A percentile compares a stretch with the other conserved stretches of the same genome.
These are phyloP conservation scores for Blastomyces gilchristii DNA, from an alignment of 2,329 filamentous ascomycete species.

Conservation along the genomic window DNA sequence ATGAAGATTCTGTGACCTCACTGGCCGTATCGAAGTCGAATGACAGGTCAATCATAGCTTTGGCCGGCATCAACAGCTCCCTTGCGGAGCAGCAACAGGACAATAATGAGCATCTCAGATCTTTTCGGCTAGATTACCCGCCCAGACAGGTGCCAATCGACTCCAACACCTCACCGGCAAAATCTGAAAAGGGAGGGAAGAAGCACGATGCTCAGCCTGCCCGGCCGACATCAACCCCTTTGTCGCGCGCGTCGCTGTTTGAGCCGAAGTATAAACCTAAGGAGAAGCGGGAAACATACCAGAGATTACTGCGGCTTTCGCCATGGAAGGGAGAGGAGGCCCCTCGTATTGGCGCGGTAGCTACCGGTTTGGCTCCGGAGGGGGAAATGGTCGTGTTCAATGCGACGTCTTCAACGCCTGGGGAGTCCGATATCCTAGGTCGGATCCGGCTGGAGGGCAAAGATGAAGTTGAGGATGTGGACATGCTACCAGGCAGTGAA, in stretches of 20 bases:
- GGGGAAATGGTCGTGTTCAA: slow-evolving; percentile 75
- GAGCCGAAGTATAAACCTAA: slow-evolving; percentile 28
- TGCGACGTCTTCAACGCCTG: slow-evolving; percentile 46
- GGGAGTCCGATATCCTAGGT: slow-evolving; percentile 43
- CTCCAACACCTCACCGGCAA: slow-evolving; percentile 19
- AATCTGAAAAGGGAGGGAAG: slow-evolving; percentile 28
- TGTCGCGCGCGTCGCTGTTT: slow-evolving; percentile 46
- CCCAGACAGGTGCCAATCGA: slow-evolving; percentile 31
- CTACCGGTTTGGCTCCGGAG: slow-evolving; percentile 64
- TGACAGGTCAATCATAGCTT: slow-evolving; percentile 44
- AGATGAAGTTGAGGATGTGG: slow-evolving; percentile 43
- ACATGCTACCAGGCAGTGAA: slow-evolving; percentile 25
- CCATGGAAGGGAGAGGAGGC: slow-evolving; percentile 43
- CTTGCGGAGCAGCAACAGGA: slow-evolving; percentile 60
- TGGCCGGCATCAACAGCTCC: slow-evolving; percentile 78
- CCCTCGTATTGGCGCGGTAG: slow-evolving; percentile 62
- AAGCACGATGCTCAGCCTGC: slow-evolving; percentile 33
- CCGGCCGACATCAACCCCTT: slow-evolving; percentile 17
- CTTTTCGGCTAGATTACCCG: slow-evolving; percentile 55
- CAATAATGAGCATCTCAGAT: slow-evolving; percentile 74
- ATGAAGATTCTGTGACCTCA: slow-evolving; percentile 83
- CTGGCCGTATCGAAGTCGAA: slow-evolving; percentile 58
- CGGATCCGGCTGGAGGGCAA: slow-evolving; percentile 42
- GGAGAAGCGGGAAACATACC: slow-evolving; percentile 48
- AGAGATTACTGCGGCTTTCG: slow-evolving; percentile 48